Evolutionary conservation across 1,284 basidiomycete species (phyloP).

Genomic region (Apiotrichum veenhuisii): DNA sequence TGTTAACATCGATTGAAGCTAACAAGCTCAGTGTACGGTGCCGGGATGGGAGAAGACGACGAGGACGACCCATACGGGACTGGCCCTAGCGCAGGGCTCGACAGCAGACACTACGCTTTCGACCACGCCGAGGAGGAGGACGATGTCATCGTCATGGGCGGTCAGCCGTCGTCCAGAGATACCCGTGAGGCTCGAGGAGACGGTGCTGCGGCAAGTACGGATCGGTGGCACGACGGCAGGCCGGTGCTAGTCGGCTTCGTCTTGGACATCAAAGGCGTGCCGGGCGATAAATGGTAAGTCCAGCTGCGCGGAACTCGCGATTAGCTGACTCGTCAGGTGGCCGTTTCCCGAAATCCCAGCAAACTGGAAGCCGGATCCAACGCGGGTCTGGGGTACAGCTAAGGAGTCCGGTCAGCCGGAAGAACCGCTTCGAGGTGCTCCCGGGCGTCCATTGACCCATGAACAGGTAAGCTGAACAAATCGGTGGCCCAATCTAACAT

Average conservation of each 20-base stretch:
- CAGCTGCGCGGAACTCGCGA: background rate
- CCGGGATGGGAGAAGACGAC: slow-evolving; percentile 72
- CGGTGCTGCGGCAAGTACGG: slow-evolving; percentile 3
- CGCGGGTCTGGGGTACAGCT: slow-evolving; percentile 64
- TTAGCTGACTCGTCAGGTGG: slow-evolving; percentile 58
- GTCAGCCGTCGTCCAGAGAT: background rate
- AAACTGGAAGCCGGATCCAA: slow-evolving; percentile 81
- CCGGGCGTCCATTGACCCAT: slow-evolving; percentile 37
- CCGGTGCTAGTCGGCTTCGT: slow-evolving; percentile 71
- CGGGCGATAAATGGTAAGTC: slow-evolving; percentile 68
- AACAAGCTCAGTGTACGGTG: slow-evolving; percentile 31
- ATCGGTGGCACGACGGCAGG: slow-evolving; percentile 67
- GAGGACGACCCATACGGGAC: slow-evolving; percentile 78
- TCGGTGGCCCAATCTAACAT: slow-evolving; percentile 10
- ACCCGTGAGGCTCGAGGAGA: background rate
- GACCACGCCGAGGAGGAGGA: slow-evolving; percentile 63
- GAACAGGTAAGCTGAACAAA: slow-evolving; percentile 33
- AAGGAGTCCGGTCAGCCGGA: slow-evolving; percentile 54
- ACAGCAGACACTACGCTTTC: slow-evolving; percentile 59
- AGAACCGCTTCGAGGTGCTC: slow-evolving; percentile 25
- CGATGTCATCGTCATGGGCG: slow-evolving; percentile 51
- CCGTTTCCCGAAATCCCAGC: slow-evolving; percentile 71
- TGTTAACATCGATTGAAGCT: background rate
- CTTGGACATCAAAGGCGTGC: slow-evolving; percentile 63
- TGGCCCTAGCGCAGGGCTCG: slow-evolving; percentile 16